A percentile compares a stretch with the other conserved stretches of the same genome.
Conservation (phyloP, 1,284 basidiomycete species). For the Termitomyces sp. region DNA sequence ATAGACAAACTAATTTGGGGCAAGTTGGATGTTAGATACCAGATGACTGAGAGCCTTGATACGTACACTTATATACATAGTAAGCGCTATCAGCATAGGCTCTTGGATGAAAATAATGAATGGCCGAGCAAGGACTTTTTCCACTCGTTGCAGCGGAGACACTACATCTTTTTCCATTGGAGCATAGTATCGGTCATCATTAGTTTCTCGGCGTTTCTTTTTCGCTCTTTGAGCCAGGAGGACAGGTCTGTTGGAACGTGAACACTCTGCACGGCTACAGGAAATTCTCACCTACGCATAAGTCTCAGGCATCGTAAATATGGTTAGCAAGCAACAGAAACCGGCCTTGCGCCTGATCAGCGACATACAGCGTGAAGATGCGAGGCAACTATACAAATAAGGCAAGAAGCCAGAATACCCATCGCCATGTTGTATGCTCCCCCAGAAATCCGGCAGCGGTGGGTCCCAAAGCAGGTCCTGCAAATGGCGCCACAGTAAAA, state of each 20-base stretch:
- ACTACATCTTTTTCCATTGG: constrained; percentile 40
- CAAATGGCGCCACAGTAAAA: constrained; percentile 74
- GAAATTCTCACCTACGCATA: constrained; percentile 35
- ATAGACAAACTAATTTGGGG: constrained; percentile 47
- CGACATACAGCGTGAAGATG: background rate
- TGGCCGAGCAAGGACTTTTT: constrained; percentile 52
- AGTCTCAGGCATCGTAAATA: constrained; percentile 77
- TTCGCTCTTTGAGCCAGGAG: constrained; percentile 48
- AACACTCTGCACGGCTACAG: background rate
- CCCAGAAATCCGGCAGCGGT: constrained; percentile 57
- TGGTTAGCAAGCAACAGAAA: constrained; percentile 42
- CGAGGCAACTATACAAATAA: constrained; percentile 47
- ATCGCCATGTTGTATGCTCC: constrained; percentile 57
- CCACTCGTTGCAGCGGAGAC: constrained; percentile 37
- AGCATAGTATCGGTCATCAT: constrained; percentile 60
- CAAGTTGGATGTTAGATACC: background rate
- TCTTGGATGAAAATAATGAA: constrained; percentile 70
- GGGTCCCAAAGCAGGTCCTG: constrained; percentile 60
- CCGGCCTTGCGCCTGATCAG: constrained; percentile 30
- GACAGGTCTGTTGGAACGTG: constrained; percentile 37
- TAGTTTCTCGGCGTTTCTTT: constrained; percentile 47
- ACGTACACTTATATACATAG: constrained; percentile 62
- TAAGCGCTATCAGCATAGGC: constrained; percentile 72
- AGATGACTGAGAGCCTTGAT: background rate
- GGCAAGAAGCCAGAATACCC: constrained; percentile 74